phyloP scores from a whole-genome alignment of 352 stramenopile genomes.

The Globisporangium acanthophoron region DNA sequence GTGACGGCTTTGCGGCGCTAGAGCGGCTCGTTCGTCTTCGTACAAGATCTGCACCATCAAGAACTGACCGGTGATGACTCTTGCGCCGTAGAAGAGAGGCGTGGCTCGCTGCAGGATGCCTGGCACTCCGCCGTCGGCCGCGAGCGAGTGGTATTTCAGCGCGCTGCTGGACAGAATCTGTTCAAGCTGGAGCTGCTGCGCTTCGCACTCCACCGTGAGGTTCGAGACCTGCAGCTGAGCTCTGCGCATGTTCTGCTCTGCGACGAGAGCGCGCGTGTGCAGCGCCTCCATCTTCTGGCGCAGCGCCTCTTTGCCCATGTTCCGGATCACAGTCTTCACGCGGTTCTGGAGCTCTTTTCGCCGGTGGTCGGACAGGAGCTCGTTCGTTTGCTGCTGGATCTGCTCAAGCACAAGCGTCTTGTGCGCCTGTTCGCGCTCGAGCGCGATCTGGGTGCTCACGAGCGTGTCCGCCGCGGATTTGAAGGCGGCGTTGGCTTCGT shows the following conservation, averaged over 20 bases:
- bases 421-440: conserved; percentile 42
- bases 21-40: conserved; percentile 25
- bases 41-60: conserved; percentile 60
- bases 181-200: conserved; percentile 39
- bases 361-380: conserved; percentile 49
- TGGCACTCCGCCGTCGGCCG: conserved; percentile 33
- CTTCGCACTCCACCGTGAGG: conserved; percentile 26
- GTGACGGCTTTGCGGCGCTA: not conserved
- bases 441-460: conserved; percentile 35
- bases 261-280: conserved; percentile 35
- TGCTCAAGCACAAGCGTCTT: conserved; percentile 39
- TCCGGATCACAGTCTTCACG: conserved; percentile 51
- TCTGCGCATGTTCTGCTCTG: conserved; percentile 48
- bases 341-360: conserved; percentile 43
- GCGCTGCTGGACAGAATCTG: conserved; percentile 41
- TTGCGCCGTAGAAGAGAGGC: conserved; percentile 33
- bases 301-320: conserved; percentile 57
- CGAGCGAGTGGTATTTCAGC: conserved; percentile 48
- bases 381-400: conserved; percentile 32
- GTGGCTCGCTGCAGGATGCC: conserved; percentile 46
- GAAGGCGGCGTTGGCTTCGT: conserved; percentile 42
- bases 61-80: conserved; percentile 32
- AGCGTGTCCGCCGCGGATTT: conserved; percentile 36
- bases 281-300: conserved; percentile 58
- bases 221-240: conserved; percentile 38